A percentile compares a stretch with the other conserved stretches of the same genome.
Evolutionary conservation across 2,329 filamentous ascomycete species (phyloP).

Genomic region (Xylariaceae sp.): DNA sequence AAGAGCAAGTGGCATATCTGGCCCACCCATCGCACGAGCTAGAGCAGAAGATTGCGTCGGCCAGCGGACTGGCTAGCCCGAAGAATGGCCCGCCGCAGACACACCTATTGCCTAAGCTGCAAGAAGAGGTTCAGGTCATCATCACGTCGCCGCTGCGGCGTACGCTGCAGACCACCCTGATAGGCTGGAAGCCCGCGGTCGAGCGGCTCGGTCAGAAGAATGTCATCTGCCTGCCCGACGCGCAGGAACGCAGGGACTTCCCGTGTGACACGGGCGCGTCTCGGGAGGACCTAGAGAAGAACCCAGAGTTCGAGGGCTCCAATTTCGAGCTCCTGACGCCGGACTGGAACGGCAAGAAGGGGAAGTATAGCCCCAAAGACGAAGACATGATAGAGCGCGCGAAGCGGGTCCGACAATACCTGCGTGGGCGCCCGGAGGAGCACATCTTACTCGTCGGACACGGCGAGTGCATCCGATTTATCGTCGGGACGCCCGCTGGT

Average conservation of each 20-base stretch:
- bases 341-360: conserved; percentile 27
- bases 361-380: conserved; percentile 21
- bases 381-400: conserved; percentile 22
- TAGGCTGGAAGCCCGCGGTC: conserved; percentile 24
- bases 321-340: conserved; percentile 21
- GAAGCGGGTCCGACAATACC: conserved; percentile 21
- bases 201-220: conserved; percentile 14
- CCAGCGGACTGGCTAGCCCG: no score
- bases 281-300: conserved; percentile 21
- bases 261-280: conserved; percentile 31
- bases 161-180: conserved; percentile 30
- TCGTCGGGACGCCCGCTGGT: conserved; percentile 14
- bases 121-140: conserved; percentile 23
- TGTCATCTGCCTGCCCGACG: conserved; percentile 26
- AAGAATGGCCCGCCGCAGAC: no score
- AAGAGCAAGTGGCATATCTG: conserved; percentile 23
- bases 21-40: no score
- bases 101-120: conserved; percentile 15
- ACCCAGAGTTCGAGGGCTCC: conserved; percentile 24
- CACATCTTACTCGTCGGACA: conserved; percentile 30
- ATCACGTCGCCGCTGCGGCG: conserved; percentile 29
- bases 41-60: no score
- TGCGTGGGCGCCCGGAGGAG: conserved; percentile 23
- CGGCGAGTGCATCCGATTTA: conserved; percentile 24
- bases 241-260: conserved; percentile 28